phyloP scores from a whole-genome alignment of 768 basidiomycete species.

The Astraeus odoratus region DNA sequence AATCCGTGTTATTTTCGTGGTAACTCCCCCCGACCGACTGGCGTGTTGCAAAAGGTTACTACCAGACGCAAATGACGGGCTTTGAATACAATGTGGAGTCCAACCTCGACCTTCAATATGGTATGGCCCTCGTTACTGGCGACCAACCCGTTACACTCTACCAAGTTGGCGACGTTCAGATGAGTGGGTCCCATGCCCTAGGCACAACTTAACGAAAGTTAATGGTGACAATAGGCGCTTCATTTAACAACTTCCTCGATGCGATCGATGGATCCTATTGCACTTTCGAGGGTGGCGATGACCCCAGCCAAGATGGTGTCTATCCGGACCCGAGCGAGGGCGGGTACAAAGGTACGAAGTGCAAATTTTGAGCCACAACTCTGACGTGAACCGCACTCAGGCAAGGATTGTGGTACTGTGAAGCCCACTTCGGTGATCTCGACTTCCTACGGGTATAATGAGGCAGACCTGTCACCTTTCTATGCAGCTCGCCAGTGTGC shows the following conservation, averaged over 20 bases:
- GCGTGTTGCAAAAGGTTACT: constrained; percentile 31
- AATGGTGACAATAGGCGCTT: constrained; percentile 28
- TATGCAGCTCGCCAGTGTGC: constrained; percentile 37
- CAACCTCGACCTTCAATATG: constrained; percentile 51
- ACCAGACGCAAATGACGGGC: constrained; percentile 34
- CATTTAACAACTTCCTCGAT: constrained; percentile 42
- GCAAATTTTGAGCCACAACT: neutral
- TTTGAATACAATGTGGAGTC: constrained; percentile 49
- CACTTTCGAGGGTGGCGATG: constrained; percentile 37
- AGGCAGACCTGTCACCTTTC: constrained; percentile 28
- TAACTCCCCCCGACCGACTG: constrained; percentile 3
- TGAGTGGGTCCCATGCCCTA: constrained; percentile 22
- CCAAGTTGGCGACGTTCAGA: constrained; percentile 38
- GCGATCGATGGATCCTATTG: constrained; percentile 42
- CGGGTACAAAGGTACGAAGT: constrained; percentile 19
- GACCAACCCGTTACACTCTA: constrained; percentile 36
- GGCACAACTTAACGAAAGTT: too few relatives aligned
- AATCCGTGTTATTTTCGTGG: too few relatives aligned
- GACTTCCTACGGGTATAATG: constrained; percentile 36
- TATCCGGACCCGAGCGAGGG: constrained; percentile 27
- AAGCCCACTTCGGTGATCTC: constrained; percentile 36
- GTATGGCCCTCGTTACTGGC: constrained; percentile 40
- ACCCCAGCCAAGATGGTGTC: constrained; percentile 29
- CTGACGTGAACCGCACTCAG: constrained; percentile 5
- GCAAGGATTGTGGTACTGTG: constrained; percentile 31